phyloP scores from a whole-genome alignment of 441 rosid species.

The Codiaeum variegatum region DNA sequence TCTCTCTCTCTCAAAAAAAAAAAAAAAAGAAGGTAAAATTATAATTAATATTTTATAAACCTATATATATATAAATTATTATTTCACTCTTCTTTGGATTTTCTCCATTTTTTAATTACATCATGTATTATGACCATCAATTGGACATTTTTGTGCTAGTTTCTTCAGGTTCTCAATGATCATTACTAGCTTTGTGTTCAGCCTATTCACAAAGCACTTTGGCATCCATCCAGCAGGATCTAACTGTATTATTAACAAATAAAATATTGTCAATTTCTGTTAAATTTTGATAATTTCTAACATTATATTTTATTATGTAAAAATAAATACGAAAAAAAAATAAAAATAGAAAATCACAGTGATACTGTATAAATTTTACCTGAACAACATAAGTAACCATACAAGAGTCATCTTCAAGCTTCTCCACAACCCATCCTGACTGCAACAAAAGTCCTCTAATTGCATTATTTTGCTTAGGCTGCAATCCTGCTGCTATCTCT shows the following conservation, averaged over 20 bases:
- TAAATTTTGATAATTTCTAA: too few relatives aligned
- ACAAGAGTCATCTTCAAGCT: conserved; percentile 62
- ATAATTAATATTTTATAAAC: not conserved
- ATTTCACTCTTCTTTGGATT: not conserved
- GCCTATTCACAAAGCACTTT: conserved; percentile 66
- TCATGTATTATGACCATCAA: conserved; percentile 11
- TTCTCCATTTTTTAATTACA: not conserved
- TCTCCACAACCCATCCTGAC: conserved; percentile 89
- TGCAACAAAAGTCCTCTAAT: conserved; percentile 62
- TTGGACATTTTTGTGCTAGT: conserved; percentile 42
- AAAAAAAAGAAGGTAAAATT: not conserved
- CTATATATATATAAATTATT: conserved; percentile 4
- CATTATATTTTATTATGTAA: too few relatives aligned
- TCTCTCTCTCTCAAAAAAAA: too few relatives aligned
- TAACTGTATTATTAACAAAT: conserved; percentile 33
- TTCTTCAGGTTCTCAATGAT: conserved; percentile 67
- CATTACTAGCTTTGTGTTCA: conserved; percentile 72
- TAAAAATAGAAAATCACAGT: too few relatives aligned
- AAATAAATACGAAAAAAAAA: too few relatives aligned
- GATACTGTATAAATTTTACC: too few relatives aligned
- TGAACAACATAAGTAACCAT: conserved; percentile 75
- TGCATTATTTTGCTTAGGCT: conserved; percentile 59
- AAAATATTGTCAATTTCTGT: not conserved
- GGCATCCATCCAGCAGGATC: conserved; percentile 93
- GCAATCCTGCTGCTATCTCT: conserved; percentile 72